Evolutionary conservation across 179 eudicot species (phyloP), one percentile per base, ranked within the genome.

Genomic region (Vitellaria paradoxa): DNA sequence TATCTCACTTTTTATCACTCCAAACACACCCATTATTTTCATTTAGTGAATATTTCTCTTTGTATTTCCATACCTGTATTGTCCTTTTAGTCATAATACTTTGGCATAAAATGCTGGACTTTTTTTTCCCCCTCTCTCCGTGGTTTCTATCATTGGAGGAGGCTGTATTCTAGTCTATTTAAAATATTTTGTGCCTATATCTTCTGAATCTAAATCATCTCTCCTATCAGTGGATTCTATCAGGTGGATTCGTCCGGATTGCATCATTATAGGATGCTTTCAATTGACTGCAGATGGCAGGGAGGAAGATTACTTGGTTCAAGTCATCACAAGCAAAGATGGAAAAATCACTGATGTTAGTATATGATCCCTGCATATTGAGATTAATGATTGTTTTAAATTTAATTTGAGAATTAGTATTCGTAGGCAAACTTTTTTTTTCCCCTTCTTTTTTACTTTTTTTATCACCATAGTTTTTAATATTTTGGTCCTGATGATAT

Each of bases 241-340:
- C 86, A 89, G 88, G 84, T 95, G 99, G 98, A 74, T 91, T 77
- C 95, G 97, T 76, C 79, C 91, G 63, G 97, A 95, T 82, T 89
- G 96, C 83, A 90, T 95, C 60, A 84, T 92, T 64, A 76, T 95
- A 23, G 99, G 99, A 72, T 91, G 91, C 82, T 85, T 90, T 82
- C 87, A 84, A 79, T 78, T 87, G 76, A 83, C 71, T 77, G 85
- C 76, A 26, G 92, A 88, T 73, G 90, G 89, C 30, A 80, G 75
- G 76, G 97, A 93, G 87, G 91, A 89, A 83, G 85, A 79, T 87
- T 91, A 95, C 87, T 72, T 84, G 75, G 83, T 95, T 72, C 97
- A 93, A 88, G 91, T 88, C 59, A 87, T 95, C 82, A 88, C 83
- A 65, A 85, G 88, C 85, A 80, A 84, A 75, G 86, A 83, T 63